Evolutionary conservation across 345 rosid genomes (phyloP), one percentile per base, ranked within the genome.

Genomic region (Populus davidiana): DNA sequence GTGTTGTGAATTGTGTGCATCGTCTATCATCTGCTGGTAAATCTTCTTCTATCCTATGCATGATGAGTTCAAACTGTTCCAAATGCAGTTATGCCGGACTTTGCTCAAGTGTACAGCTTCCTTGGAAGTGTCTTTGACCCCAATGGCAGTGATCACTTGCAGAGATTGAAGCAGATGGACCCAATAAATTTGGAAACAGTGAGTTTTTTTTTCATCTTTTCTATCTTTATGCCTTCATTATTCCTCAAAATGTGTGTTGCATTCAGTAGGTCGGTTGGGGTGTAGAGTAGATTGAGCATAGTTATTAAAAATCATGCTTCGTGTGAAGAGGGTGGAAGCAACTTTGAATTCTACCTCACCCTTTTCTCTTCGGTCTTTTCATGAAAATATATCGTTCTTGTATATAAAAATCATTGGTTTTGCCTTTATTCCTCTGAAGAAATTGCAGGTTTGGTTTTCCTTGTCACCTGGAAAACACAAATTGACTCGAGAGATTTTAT

Each of bases 91-190:
- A 80, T 86, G 87, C 99, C 99, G 1, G 94, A 96, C 88, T 96
- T 96, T 72, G 83, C 93, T 27, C 86, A 91, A 85, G 98, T 96
- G n/a, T 96, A 96, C 85, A 89, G 89, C 76, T 96, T 96, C 87
- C 84, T 96, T 67, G 97, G 96, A 80, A 93, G 96, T 74, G 85
- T 92, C 59, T 96, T 96, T 78, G 98, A 96, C 80, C 99, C 97
- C 43, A 67, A 68, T 80, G 83, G 82, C 2, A 74, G 90, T 54
- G 92, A 80, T 74, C 99, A 96, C 74, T 66, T 96, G 77, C 89
- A 87, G 86, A 92, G 79, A 75, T 72, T 96, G 80, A 93, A 89
- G 87, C 89, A 91, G 90, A 92, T 93, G 97, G 97, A 93, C 81
- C 96, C 94, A 5, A 87, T 92, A 80, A 81, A 92, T 85, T 43